phyloP scores from a whole-genome alignment of 495 filamentous ascomycete species.

The Neurospora hispaniola region DNA sequence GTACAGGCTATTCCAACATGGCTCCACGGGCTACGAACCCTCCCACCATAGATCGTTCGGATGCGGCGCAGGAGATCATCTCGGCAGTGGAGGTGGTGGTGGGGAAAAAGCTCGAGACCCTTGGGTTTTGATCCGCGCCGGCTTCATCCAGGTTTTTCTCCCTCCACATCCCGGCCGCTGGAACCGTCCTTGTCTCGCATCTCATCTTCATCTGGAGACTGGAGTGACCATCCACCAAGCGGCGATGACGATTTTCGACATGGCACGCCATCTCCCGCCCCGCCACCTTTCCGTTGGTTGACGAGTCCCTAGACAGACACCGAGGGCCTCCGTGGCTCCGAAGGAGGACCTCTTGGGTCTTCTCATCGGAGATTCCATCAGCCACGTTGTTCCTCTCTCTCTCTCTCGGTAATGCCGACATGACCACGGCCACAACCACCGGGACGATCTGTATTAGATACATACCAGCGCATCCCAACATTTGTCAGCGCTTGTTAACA shows the following conservation, averaged over 20 bases:
- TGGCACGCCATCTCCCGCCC: not conserved
- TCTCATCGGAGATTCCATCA: not conserved
- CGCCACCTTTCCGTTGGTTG: not conserved
- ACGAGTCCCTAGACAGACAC: not conserved
- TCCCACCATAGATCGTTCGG: not conserved
- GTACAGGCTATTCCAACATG: not conserved
- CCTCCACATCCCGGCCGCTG: not conserved
- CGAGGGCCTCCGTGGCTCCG: not conserved
- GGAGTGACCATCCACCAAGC: not conserved
- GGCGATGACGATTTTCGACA: not conserved
- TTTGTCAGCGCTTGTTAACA: not conserved
- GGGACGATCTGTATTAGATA: not conserved
- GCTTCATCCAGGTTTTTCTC: not conserved
- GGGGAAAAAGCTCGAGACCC: not conserved
- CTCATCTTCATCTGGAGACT: not conserved
- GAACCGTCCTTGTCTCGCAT: not conserved
- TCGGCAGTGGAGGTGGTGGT: not conserved
- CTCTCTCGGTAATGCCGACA: not conserved
- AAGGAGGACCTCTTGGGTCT: not conserved
- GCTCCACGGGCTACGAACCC: not conserved
- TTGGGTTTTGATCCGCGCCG: not conserved
- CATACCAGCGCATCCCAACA: not conserved
- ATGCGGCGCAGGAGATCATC: not conserved
- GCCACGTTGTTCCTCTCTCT: not conserved
- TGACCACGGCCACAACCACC: not conserved